Base-by-base conservation (phyloP, 1,139 yeast species). In the Hyphopichia khmerensis region DNA sequence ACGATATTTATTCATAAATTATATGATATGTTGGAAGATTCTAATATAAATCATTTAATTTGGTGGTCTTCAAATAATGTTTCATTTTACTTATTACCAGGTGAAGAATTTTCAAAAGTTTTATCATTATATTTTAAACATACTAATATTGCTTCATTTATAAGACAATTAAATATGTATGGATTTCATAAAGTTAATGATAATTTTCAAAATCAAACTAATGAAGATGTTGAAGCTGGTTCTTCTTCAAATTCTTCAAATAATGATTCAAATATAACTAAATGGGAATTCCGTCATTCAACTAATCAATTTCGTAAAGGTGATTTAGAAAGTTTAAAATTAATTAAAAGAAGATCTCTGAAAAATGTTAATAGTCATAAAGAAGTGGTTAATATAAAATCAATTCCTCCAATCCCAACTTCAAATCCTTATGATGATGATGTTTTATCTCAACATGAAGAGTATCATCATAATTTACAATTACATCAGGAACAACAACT, bases 61-160 rank as follows among this genome's bases (percentile, higher is more conserved):
- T 70, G 76, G 73, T 72, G 78, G 78, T 47, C 70, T 10, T 57
- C 62, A 2, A 46, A 58, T 40, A 54, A 56, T 43, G 77, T 70
- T 47, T 65, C 74, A 26, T 72, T 72, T 47, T 69, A 65, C 44
- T 57, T 72, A 9, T 55, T 65, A 23, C 77, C 77, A 2, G 79
- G 79, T 36, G 85, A 82, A 50, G 82, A 81, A 43, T 82, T 84
- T 48, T 78, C 85, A 43, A 72, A 75, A 53, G 78, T 80, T 21
- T 64, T 85, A 48, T 77, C 86, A 39, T 78, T 73, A 41, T 85
- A 83, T 61, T 85, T 85, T 64, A 85, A 85, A 57, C 93, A 85
- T 59, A 83, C 88, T 34, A 85, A 85, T 56, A 84, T 84, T 40
- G 87, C 91, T 1, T 80, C 87, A n/a, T 85, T 85, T 60, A 87